A percentile compares a stretch with the other conserved stretches of the same genome.
Evolutionary conservation across 1,284 basidiomycete genomes (phyloP).

Genomic region (Puccinia coronata): DNA sequence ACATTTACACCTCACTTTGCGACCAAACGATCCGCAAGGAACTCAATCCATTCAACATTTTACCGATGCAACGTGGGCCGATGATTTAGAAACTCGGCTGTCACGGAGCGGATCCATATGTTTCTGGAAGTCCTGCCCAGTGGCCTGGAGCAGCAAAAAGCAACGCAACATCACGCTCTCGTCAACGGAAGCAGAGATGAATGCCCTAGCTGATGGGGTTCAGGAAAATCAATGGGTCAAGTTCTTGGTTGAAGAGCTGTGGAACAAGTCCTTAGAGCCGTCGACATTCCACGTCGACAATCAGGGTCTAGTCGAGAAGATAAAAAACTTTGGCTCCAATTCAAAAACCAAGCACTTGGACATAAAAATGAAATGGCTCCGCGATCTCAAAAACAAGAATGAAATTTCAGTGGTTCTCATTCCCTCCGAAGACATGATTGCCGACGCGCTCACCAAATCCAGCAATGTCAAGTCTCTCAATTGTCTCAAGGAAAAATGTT

Average conservation of each 20-base stretch:
- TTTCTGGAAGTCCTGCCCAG: neutral
- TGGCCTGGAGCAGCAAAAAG: too few species aligned
- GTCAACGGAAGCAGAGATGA: conserved; percentile 6
- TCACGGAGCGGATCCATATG: neutral
- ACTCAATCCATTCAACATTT: neutral
- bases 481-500: too few species aligned
- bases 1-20: neutral
- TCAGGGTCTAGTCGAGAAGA: too few species aligned
- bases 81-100: neutral
- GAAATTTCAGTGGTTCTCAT: neutral
- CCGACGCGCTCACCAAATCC: too few species aligned
- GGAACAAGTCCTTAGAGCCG: neutral
- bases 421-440: too few species aligned
- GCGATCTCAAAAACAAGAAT: too few species aligned
- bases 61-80: neutral
- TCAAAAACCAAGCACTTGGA: neutral
- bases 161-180: neutral
- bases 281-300: too few species aligned
- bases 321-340: neutral
- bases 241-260: too few species aligned
- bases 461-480: too few species aligned
- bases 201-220: too few species aligned
- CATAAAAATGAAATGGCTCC: neutral
- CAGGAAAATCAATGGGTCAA: too few species aligned
- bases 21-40: neutral